Conservation (phyloP, 2,329 filamentous ascomycete species). For the Emergomyces africanus region DNA sequence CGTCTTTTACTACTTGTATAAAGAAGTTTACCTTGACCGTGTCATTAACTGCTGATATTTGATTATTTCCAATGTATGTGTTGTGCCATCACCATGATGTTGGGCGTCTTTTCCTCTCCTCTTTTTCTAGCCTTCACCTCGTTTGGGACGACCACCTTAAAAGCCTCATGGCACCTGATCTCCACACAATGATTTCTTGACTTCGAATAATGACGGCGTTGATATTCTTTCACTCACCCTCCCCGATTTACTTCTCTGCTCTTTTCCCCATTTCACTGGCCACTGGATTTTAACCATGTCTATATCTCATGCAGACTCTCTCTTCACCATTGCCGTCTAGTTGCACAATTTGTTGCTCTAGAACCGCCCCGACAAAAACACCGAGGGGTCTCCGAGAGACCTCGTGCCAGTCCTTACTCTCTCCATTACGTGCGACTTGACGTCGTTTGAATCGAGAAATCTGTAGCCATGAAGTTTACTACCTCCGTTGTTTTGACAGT, state of each 20-base stretch:
- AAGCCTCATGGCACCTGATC: neutral
- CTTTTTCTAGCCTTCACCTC: neutral
- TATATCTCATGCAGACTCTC: neutral
- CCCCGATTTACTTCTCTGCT: neutral
- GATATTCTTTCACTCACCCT: neutral
- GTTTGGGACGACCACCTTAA: neutral
- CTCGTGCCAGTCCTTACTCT: conserved; percentile 10
- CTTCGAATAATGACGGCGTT: neutral
- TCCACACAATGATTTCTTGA: neutral
- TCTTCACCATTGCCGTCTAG: neutral
- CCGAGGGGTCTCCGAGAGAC: conserved; percentile 11
- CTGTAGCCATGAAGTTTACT: conserved; percentile 25
- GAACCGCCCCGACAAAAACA: neutral
- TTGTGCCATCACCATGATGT: neutral
- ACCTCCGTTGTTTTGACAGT: conserved; percentile 26
- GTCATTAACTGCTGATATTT: neutral
- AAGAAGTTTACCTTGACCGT: neutral
- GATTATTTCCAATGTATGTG: neutral
- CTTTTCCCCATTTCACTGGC: neutral
- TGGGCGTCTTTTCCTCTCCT: neutral
- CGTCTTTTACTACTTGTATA: neutral
- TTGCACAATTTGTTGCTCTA: neutral
- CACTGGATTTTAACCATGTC: neutral
- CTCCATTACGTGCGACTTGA: conserved; percentile 6
- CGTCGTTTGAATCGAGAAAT: conserved; percentile 4